Base-by-base conservation (phyloP, 352 stramenopile species). In the Thalassiosira allenii region DNA sequence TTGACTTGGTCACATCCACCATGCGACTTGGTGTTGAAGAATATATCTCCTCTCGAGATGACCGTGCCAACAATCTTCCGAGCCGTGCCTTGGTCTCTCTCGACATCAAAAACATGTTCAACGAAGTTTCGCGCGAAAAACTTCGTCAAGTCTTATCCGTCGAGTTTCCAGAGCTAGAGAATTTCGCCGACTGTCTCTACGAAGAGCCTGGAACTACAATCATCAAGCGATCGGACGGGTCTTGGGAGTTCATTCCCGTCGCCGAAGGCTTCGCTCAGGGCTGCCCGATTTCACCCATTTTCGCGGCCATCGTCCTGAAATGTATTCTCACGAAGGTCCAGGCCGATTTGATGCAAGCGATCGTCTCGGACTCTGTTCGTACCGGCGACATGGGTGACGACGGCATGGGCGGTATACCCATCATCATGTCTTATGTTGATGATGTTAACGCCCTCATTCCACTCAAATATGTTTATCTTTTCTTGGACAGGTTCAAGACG, bases 31-130 rank as follows among this genome's bases (percentile, higher is more conserved):
- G 40, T 2, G 25, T 63, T 3, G 25, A 74, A 14, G 54, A 58
- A n/a, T 75, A 75, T 22, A 75, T 75, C 12, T 25, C 23, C 22
- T 37, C 17, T 20, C 22, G 34, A 9, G 1, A 41, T 22, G 3
- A 51, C 3, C 14, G 27, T 40, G 17, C 3, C n/a, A 37, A 23
- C 12, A 0, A 34, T 23, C 1, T 49, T 1, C 59, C 71, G 2
- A 30, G 47, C 27, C 12, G 63, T 25, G 53, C 56, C 23, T 52
- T 81, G 2, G 29, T 83, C 8, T 69, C 43, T 11, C 41, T 83
- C 5, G 75, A 79, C 34, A 72, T 83, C 2, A n/a, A 14, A n/a
- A 83, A 83, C 30, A 83, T 83, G 75, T 83, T 74, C 58, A 83
- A 73, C 30, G 66, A 23, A 1, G 25, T 78, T 0, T 83, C 75